Percentiles rank a stretch among this genome's conserved stretches.
phyloP scores from a whole-genome alignment of 768 basidiomycete species.

The Mycena rebaudengoi region DNA sequence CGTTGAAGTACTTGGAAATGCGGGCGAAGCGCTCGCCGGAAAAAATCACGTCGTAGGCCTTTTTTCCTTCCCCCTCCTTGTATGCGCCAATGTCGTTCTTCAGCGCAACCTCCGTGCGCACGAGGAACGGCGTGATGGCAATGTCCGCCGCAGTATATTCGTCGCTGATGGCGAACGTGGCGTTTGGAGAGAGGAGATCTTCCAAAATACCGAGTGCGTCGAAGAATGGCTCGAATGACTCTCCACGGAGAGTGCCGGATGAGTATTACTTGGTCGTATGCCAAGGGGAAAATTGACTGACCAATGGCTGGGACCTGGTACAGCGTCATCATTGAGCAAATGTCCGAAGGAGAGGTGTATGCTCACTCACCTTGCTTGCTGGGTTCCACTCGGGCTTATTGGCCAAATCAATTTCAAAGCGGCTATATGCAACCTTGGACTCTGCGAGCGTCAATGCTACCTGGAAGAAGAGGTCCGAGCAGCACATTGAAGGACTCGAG shows the following conservation, averaged over 20 bases:
- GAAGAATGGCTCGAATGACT: slow-evolving; percentile 50
- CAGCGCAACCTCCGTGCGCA: slow-evolving; percentile 54
- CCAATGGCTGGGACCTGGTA: slow-evolving; percentile 10
- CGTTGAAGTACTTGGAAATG: slow-evolving; percentile 56
- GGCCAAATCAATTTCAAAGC: slow-evolving; percentile 64
- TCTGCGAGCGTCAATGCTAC: slow-evolving; percentile 71
- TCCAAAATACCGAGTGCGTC: slow-evolving; percentile 58
- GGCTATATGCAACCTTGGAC: slow-evolving; percentile 54
- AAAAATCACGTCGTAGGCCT: slow-evolving; percentile 51
- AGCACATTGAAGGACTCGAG: not conserved
- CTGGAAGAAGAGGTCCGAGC: slow-evolving; percentile 35
- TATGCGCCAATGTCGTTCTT: slow-evolving; percentile 62
- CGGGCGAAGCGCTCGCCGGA: slow-evolving; percentile 57
- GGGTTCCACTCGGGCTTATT: slow-evolving; percentile 82
- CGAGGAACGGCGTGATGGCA: slow-evolving; percentile 67
- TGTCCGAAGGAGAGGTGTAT: not conserved
- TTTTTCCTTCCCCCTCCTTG: slow-evolving; percentile 55
- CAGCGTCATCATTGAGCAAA: not conserved
- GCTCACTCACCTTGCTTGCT: slow-evolving; percentile 62
- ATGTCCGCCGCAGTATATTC: slow-evolving; percentile 72
- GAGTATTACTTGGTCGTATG: not conserved
- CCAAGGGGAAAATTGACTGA: not conserved
- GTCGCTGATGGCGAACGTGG: slow-evolving; percentile 50
- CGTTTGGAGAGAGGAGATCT: slow-evolving; percentile 54
- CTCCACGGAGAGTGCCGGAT: slow-evolving; percentile 54